phyloP scores from a whole-genome alignment of 2,329 filamentous ascomycete species.

The Cyclaneusma minus region DNA sequence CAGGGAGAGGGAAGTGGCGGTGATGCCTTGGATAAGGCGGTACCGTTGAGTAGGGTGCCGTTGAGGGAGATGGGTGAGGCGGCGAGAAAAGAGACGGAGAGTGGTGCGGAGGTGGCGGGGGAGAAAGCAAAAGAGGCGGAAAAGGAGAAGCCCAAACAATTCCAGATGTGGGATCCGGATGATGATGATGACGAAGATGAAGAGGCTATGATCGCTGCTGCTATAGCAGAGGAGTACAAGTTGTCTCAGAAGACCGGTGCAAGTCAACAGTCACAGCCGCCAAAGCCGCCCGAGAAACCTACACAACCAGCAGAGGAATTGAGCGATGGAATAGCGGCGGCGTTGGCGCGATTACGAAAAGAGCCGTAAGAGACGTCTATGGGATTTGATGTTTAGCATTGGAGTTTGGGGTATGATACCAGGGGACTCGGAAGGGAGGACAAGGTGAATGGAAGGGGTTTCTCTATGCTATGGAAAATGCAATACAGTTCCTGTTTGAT shows the following conservation, averaged over 20 bases:
- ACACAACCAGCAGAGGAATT: too few species aligned
- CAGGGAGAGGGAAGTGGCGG: conserved; percentile 5
- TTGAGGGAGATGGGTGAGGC: conserved; percentile 11
- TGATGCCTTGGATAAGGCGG: conserved; percentile 22
- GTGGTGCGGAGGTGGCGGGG: conserved; percentile 1
- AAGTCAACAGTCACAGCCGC: conserved; percentile 18
- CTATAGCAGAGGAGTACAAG: conserved; percentile 29
- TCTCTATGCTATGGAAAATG: too few species aligned
- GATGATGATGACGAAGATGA: conserved; percentile 30
- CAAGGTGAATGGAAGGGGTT: too few species aligned
- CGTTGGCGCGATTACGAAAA: conserved; percentile 41
- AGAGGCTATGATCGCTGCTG: conserved; percentile 32
- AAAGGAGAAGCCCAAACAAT: conserved; percentile 16
- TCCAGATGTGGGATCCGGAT: conserved; percentile 21
- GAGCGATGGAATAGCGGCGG: conserved; percentile 42
- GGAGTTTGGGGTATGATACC: too few species aligned
- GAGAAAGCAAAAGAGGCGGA: conserved; percentile 4
- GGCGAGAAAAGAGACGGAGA: conserved; percentile 3
- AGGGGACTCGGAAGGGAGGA: too few species aligned
- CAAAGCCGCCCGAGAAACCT: too few species aligned
- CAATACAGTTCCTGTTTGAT: too few species aligned
- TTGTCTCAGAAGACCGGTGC: conserved; percentile 13
- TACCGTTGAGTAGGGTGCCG: conserved; percentile 16
- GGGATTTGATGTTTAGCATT: too few species aligned
- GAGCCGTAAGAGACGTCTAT: too few species aligned